Evolutionary conservation across 345 rosid species (phyloP).

Genomic region (Lepidium sativum): DNA sequence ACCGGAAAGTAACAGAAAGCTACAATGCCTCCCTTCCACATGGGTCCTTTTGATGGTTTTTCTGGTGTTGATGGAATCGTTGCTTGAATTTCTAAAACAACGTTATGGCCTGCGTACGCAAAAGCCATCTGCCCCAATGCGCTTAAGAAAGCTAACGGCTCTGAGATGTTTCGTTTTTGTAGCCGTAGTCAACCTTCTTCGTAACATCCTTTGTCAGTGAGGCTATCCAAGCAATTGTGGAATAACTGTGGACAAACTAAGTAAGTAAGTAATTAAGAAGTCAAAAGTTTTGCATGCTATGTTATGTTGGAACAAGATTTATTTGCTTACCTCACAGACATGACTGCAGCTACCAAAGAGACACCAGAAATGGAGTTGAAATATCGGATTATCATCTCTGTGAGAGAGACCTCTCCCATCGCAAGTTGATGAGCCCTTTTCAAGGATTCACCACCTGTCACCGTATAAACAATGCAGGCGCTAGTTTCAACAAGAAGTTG

Average conservation of each 20-base stretch:
- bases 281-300: not conserved
- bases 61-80: slow-evolving; percentile 85
- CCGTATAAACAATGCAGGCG: slow-evolving; percentile 56
- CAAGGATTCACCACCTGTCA: slow-evolving; percentile 62
- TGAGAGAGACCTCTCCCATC: slow-evolving; percentile 21
- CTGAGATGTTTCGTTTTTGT: slow-evolving; percentile 24
- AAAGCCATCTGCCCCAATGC: slow-evolving; percentile 68
- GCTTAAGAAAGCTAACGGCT: slow-evolving; percentile 43
- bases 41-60: slow-evolving; percentile 66
- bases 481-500: slow-evolving; percentile 57
- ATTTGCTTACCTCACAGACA: slow-evolving; percentile 46
- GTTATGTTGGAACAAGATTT: not conserved
- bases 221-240: slow-evolving; percentile 78
- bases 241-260: slow-evolving; percentile 38
- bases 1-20: slow-evolving; percentile 87
- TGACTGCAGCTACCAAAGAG: slow-evolving; percentile 72
- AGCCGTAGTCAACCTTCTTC: slow-evolving; percentile 37
- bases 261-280: not conserved
- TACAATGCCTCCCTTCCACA: slow-evolving; percentile 74
- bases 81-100: slow-evolving; percentile 83
- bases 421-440: slow-evolving; percentile 43
- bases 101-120: slow-evolving; percentile 81
- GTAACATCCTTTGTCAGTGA: slow-evolving; percentile 33
- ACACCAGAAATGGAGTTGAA: slow-evolving; percentile 73
- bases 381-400: slow-evolving; percentile 30